Conservation (phyloP, 1,139 yeast genomes). For the Komagataea norvegica region DNA sequence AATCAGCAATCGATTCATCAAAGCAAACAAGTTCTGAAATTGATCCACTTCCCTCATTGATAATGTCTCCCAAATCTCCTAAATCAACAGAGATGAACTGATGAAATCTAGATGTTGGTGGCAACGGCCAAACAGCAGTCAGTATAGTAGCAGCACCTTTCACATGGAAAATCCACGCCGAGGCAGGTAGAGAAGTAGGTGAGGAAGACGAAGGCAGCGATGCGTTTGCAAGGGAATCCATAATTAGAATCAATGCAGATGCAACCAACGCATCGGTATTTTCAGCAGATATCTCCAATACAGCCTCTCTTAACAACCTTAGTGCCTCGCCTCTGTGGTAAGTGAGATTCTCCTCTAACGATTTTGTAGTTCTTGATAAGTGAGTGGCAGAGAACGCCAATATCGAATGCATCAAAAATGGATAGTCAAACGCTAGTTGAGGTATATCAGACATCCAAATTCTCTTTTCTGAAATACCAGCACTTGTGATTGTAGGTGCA, state of each 20-base stretch:
- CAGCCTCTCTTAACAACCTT: conserved; percentile 76
- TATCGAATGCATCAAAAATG: conserved; percentile 87
- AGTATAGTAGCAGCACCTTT: conserved; percentile 94
- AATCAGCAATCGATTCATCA: conserved; percentile 77
- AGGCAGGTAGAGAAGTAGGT: conserved; percentile 69
- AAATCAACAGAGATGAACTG: conserved; percentile 75
- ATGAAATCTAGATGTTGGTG: conserved; percentile 69
- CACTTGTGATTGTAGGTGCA: conserved; percentile 81
- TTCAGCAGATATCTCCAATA: conserved; percentile 71
- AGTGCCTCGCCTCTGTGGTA: conserved; percentile 86
- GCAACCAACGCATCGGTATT: conserved; percentile 93
- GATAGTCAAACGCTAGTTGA: conserved; percentile 78
- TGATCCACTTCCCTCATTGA: conserved; percentile 39
- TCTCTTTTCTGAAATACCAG: conserved; percentile 82
- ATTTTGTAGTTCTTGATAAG: conserved; percentile 68
- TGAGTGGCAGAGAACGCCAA: conserved; percentile 92
- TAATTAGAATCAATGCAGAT: conserved; percentile 78
- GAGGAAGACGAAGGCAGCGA: conserved; percentile 62
- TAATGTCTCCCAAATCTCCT: conserved; percentile 74
- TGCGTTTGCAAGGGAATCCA: conserved; percentile 94
- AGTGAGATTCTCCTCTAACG: conserved; percentile 79
- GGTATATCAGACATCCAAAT: conserved; percentile 91
- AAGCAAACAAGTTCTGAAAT: conserved; percentile 71
- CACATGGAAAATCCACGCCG: conserved; percentile 96
- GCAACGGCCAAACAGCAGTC: conserved; percentile 91